Base-by-base conservation (phyloP, 768 basidiomycete species). In the Termitomyces sp. region DNA sequence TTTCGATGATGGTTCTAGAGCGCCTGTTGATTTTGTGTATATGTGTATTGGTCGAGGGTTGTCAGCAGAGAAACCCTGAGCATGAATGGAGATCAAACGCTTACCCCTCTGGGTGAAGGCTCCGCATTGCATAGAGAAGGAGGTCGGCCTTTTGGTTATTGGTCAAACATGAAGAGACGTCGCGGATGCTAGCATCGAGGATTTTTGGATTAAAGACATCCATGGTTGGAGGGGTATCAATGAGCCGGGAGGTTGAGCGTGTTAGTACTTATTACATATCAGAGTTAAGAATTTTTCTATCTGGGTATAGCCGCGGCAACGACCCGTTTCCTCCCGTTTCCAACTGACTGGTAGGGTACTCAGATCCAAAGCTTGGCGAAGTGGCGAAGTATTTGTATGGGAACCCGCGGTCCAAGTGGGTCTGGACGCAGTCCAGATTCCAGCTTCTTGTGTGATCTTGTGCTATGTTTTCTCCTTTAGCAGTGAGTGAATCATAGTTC, bases 101-200 rank as follows among this genome's bases (percentile, higher is more conserved):
- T 37, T 67, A 88, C 85, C 85, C 80, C 57, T 92, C 86, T 46
- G 80, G 76, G 51, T 86, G 83, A 58, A 96, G 82, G 64, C 87
- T 87, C 61, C 87, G 85, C 79, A 94, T 84, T n/a, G 91, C 92
- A 62, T 89, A 85, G 48, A 93, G 69, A 53, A 92, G 73, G 37
- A 89, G 77, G 56, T 86, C 86, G 19, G 80, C 85, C 68, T 89
- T 90, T 66, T 89, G 81, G 62, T 80, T 80, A 66, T 86, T 81
- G 4, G 79, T 75, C 34, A 90, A 75, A 57, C 77, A 78, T 7
- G 74, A 73, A 0, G 81, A 76, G 21, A 87, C 83, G 63, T 89
- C 86, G 45, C 84, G 86, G 64, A 89, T 85, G 73, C 85, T 83
- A 19, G 88, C 88, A 63, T 90, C 87, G 38, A 90, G 75, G 59